Base-by-base conservation (phyloP, 2,329 filamentous ascomycete species). In the Fonsecaea pedrosoi region DNA sequence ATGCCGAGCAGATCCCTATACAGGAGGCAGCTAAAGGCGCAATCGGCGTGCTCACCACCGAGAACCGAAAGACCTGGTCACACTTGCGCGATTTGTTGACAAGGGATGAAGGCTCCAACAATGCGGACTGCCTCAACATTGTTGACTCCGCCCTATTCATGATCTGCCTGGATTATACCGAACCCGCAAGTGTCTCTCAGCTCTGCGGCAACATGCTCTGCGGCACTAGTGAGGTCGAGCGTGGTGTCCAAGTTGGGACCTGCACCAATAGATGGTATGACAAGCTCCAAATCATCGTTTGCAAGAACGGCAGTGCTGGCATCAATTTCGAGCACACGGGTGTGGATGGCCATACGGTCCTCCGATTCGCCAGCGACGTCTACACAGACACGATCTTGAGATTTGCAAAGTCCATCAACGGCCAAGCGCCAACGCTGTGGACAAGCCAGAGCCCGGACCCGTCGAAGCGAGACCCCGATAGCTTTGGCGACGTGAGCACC, bases 321-420 rank as follows among this genome's bases (percentile, higher is more conserved):
- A 98, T 99, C 87, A 99, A 99, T 81, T 98, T 99, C 74, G 95
- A 99, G 78, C 95, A 99, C 76, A 99, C 95, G 0, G 95, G 95
- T 71, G 94, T 99, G 4, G 95, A 99, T 75, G 95, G 95, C 0
- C 95, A 99, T 77, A 99, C 95, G 0, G 95, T 99, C 25, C 86
- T 99, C 61, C 90, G 95, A 5, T 98, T 99, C 74, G 95, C 95
- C 15, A 97, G 93, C 69, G 95, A 99, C 74, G 84, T 99, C 15
- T 99, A 97, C 78, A 98, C 95, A 0, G 95, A 99, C 77, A 99
- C 95, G 1, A 98, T 99, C 72, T 87, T 99, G 40, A 90, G 95
- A 10, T 98, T 97, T 75, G 95, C 95, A 3, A 89, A 92, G 64
- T 94, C 92, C 0, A 98, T 99, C 83, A 98, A 98, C 74, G 94